Percentiles rank a stretch among this genome's conserved stretches.
Evolutionary conservation across 2,329 filamentous ascomycete genomes (phyloP).

Genomic region (Ophiostoma montium): DNA sequence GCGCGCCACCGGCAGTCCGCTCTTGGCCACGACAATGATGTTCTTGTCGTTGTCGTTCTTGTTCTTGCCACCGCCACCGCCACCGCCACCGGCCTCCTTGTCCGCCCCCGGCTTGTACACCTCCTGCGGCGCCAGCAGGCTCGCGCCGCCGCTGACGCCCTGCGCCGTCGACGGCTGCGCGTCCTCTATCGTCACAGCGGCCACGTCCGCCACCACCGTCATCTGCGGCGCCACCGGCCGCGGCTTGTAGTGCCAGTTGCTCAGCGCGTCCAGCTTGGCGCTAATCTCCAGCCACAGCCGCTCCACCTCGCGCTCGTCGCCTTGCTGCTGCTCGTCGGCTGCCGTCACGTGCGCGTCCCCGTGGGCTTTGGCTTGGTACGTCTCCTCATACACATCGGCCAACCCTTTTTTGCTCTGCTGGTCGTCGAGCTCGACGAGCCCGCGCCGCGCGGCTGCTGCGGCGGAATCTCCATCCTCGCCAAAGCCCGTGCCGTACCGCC

Average conservation of each 20-base stretch:
- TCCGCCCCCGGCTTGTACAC: slow-evolving; percentile 70
- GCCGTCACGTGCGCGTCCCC: slow-evolving; percentile 67
- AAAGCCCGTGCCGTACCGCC: slow-evolving; percentile 54
- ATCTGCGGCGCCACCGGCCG: slow-evolving; percentile 70
- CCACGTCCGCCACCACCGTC: slow-evolving; percentile 77
- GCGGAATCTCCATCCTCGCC: slow-evolving; percentile 35
- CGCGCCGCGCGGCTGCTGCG: slow-evolving; percentile 37
- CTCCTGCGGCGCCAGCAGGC: slow-evolving; percentile 84
- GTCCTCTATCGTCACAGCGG: slow-evolving; percentile 90
- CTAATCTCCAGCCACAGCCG: slow-evolving; percentile 70
- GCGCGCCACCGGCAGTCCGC: slow-evolving; percentile 60
- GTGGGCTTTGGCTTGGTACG: slow-evolving; percentile 66
- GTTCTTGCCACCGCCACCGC: no score
- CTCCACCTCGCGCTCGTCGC: slow-evolving; percentile 72
- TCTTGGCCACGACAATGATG: slow-evolving; percentile 57
- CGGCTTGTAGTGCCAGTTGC: slow-evolving; percentile 90
- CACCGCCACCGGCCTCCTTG: slow-evolving; percentile 50
- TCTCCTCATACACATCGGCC: slow-evolving; percentile 87
- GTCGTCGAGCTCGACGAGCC: slow-evolving; percentile 71
- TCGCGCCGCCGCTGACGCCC: slow-evolving; percentile 52
- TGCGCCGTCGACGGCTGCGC: slow-evolving; percentile 73
- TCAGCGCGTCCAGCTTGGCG: slow-evolving; percentile 72
- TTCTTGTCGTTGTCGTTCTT: slow-evolving; percentile 7
- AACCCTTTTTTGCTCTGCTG: slow-evolving; percentile 76
- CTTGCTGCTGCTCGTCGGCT: slow-evolving; percentile 66